Conservation (phyloP, 2,329 filamentous ascomycete species). For the Helicocarpus griseus region DNA sequence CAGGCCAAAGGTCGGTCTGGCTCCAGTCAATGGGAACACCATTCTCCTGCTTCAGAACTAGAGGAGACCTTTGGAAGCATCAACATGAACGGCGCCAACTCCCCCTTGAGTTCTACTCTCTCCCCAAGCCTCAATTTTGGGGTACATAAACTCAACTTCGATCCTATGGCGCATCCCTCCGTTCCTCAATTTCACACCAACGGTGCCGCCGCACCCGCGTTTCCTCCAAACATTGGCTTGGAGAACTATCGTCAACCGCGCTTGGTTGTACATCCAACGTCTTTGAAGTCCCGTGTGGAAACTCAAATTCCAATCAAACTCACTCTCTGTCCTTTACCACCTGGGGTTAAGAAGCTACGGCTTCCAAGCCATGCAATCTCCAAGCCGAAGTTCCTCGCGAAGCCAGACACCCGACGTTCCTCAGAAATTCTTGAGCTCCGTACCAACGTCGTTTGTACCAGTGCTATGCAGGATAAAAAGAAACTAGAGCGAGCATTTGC, state of each 20-base stretch:
- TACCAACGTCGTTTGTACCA: constrained; percentile 80
- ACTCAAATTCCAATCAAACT: constrained; percentile 89
- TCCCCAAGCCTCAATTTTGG: constrained; percentile 30
- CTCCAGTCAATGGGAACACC: constrained; percentile 29
- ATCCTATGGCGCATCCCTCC: constrained; percentile 18
- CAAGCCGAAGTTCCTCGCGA: constrained; percentile 82
- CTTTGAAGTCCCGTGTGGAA: constrained; percentile 82
- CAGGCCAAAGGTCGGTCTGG: constrained; percentile 24
- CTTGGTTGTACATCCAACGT: constrained; percentile 56
- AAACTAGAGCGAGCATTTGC: constrained; percentile 58
- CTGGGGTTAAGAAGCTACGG: constrained; percentile 68
- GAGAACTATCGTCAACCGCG: constrained; percentile 29
- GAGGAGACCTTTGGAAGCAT: constrained; percentile 38
- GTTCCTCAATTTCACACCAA: constrained; percentile 9
- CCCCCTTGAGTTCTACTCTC: constrained; percentile 29
- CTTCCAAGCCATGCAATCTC: constrained; percentile 86
- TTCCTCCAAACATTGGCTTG: constrained; percentile 19
- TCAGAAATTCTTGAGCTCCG: constrained; percentile 70
- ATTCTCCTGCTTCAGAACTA: constrained; percentile 34
- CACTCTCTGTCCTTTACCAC: constrained; percentile 64
- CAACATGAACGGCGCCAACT: constrained; percentile 33
- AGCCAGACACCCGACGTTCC: constrained; percentile 54
- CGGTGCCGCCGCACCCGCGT: constrained; percentile 21
- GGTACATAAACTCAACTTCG: constrained; percentile 21
- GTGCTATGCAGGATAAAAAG: constrained; percentile 69